These are phyloP conservation scores for Scytalidium sp. DNA, from an alignment of 2,329 filamentous ascomycete species.

Conservation along the genomic window DNA sequence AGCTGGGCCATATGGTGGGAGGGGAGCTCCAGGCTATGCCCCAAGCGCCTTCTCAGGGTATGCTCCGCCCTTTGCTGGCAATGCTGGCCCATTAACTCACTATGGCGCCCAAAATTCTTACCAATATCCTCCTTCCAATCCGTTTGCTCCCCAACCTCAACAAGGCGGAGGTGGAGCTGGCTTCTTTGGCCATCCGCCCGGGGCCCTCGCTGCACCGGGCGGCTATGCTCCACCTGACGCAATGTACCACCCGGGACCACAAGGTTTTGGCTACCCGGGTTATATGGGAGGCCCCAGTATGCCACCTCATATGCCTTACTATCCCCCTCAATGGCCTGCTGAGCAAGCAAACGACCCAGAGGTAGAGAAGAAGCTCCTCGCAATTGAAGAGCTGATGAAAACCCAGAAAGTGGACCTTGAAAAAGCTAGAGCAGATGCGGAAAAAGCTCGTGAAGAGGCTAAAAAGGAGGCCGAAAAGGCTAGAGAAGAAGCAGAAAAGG, in stretches of 20 bases:
- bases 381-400: constrained; percentile 55
- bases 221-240: constrained; percentile 23
- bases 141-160: constrained; percentile 26
- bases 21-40: constrained; percentile 23
- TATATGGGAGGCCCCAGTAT: constrained; percentile 15
- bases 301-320: constrained; percentile 16
- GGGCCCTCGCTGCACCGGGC: constrained; percentile 19
- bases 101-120: constrained; percentile 22
- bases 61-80: constrained; percentile 25
- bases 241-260: constrained; percentile 20
- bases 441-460: constrained; percentile 42
- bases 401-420: constrained; percentile 43
- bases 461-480: constrained; percentile 38
- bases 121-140: constrained; percentile 21
- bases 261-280: constrained; percentile 15
- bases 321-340: constrained; percentile 21
- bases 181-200: constrained; percentile 41
- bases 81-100: constrained; percentile 24
- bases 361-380: constrained; percentile 55
- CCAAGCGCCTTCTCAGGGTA: constrained; percentile 25
- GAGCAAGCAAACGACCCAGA: constrained; percentile 28
- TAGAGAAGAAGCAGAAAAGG: constrained; percentile 35
- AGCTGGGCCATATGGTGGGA: constrained; percentile 21
- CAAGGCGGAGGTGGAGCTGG: constrained; percentile 24
- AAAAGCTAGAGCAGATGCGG: constrained; percentile 31